These are phyloP conservation scores for Byssoonygena ceratinophila DNA, from an alignment of 2,329 filamentous ascomycete genomes.

Conservation along the genomic window DNA sequence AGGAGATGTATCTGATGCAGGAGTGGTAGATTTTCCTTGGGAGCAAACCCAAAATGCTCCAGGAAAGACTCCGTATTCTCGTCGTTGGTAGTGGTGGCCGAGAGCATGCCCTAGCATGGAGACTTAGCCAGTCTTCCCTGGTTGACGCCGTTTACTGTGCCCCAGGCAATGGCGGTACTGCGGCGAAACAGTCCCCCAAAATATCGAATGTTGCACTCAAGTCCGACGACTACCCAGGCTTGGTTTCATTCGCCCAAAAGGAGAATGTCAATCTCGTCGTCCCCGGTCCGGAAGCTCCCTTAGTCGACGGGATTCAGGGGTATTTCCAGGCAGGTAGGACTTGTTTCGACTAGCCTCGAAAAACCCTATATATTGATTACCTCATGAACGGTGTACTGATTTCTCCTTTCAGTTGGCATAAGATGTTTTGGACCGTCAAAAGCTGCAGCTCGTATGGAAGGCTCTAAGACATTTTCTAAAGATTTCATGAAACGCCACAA, in stretches of 20 bases:
- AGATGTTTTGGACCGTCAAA: conserved; percentile 76
- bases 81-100: conserved; percentile 88
- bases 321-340: conserved; percentile 56
- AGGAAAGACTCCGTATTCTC: conserved; percentile 56
- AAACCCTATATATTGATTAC: not conserved
- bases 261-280: conserved; percentile 72
- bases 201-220: conserved; percentile 63
- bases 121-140: conserved; percentile 67
- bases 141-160: conserved; percentile 63
- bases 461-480: conserved; percentile 93
- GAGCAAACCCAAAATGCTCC: conserved; percentile 25
- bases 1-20: not conserved
- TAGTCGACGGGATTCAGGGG: conserved; percentile 80
- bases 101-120: conserved; percentile 92
- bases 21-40: not conserved
- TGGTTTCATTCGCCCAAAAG: conserved; percentile 64
- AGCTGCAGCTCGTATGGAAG: conserved; percentile 80
- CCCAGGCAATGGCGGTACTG: conserved; percentile 80
- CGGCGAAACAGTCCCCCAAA: conserved; percentile 49
- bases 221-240: conserved; percentile 63
- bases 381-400: not conserved
- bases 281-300: conserved; percentile 83
- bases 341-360: not conserved
- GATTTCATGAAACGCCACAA: conserved; percentile 90
- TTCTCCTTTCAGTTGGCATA: conserved; percentile 49